Evolutionary conservation across 352 stramenopile genomes (phyloP), one percentile per base, ranked within the genome.

Genomic region (Lagenidium sp.): DNA sequence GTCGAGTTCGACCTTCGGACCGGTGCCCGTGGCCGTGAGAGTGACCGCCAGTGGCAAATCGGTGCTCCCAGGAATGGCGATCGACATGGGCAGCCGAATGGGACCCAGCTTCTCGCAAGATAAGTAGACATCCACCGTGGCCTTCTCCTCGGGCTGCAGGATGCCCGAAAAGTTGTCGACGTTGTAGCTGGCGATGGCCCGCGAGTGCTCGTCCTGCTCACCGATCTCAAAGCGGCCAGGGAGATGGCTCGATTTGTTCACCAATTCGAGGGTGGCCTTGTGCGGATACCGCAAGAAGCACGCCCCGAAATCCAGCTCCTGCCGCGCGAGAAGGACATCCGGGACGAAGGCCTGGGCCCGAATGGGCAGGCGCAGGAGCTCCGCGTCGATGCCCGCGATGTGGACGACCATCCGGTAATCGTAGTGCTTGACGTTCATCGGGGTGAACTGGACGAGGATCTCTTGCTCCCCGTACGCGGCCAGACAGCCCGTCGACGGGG

Each of bases 251-350:
- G 77, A 93, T 21, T 70, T 83, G 64, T 98, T 98, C 38, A 90
- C 68, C 15, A 98, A 47, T 11, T 76, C 47, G 2, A 98, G 57
- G 26, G 72, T 81, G 43, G 88, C 59, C 21, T 76, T 80, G 70
- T 98, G 95, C 0, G 91, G 80, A 57, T 97, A 97, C 2, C 91
- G 74, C 13, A 98, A 55, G 45, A 94, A 98, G 40, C 84, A 94
- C 22, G 76, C 57, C 2, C 85, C 92, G 47, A 95, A 98, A 35
- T 95, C 65, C 3, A 98, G 46, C 39, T 96, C 83, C 4, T 65
- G 39, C 25, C 63, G 58, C 16, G 64, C 50, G 30, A 96, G 36
- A 2, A 45, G 37, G 20, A 97, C 55, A 10, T 95, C 75, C 0
- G 85, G 82, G 10, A 95, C 82, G 29, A 86, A 67, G 31, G 89